Evolutionary conservation across 163 green algal species (phyloP), one percentile per base, ranked within the genome.

Genomic region (Chlamydomonas reinhardtii): DNA sequence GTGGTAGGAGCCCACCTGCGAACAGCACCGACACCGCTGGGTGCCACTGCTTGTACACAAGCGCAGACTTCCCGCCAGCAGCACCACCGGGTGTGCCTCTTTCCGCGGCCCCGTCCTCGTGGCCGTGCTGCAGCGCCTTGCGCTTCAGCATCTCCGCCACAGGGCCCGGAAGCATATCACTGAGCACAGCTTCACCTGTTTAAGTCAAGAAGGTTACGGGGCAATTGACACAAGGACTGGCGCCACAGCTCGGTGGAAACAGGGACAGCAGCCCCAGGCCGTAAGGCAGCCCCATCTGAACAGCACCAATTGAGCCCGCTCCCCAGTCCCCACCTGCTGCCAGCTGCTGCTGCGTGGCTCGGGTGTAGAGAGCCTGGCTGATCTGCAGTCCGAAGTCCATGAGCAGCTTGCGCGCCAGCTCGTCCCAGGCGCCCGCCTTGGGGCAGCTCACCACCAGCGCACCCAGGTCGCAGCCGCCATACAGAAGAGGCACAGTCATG

Each of bases 41-140:
- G 76, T 83, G 76, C 76, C 76, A 83, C 76, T 83, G 54, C 76
- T 83, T 83, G 62, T 83, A 83, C 76, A 77, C 72, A 0, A 77
- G 43, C 35, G 70, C 70, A 17, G 25, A 69, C 25, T 24, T 32
- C 19, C 62, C 62, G 62, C 62, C 62, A 17, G 27, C 25, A 32
- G 25, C 20, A 17, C 62, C 27, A n/a, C 62, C 62, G 25, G 62
- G 22, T 43, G 65, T 56, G 48, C 48, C 48, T 9, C 61, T 17
- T 4, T n/a, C 24, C 24, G 25, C 20, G 16, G 61, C 22, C 16
- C 22, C 61, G 61, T 29, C 61, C 61, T n/a, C 61, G 61, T 56
- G 48, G 61, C 61, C 61, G 66, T 31, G 1, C 20, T 34, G 35
- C 43, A 77, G 72, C 4, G 72, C 72, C 72, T 77, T 77, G 43